Percentiles rank a stretch among this genome's conserved stretches.
Conservation (phyloP, 257 asterid species). For the Voacanga thouarsii region DNA sequence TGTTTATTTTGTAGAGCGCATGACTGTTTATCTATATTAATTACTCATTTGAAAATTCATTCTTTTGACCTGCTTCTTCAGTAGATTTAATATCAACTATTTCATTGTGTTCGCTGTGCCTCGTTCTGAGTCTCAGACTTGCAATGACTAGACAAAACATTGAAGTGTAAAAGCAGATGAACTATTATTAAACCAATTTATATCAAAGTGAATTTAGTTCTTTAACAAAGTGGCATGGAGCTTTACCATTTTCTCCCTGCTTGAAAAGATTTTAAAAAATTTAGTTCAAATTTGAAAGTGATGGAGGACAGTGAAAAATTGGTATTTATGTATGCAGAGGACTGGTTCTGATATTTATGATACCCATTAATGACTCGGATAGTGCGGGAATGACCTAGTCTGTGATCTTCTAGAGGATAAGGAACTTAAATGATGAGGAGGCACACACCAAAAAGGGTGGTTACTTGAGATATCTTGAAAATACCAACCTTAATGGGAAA, state of each 20-base stretch:
- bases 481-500: background rate
- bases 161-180: background rate
- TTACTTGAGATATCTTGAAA: background rate
- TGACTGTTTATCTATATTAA: background rate
- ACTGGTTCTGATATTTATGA: background rate
- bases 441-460: background rate
- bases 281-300: conserved; percentile 1
- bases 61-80: background rate
- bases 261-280: background rate
- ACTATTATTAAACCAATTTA: background rate
- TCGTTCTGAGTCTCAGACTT: background rate
- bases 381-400: background rate
- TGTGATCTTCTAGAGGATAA: background rate
- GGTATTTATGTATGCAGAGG: background rate
- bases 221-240: background rate
- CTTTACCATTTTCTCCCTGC: background rate
- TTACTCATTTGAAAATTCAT: background rate
- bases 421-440: background rate
- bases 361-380: background rate
- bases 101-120: background rate
- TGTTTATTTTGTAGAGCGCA: background rate
- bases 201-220: background rate
- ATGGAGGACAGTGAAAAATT: background rate
- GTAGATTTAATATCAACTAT: background rate
- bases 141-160: background rate